Evolutionary conservation across 768 basidiomycete species (phyloP).

Genomic region (Panaeolus papilionaceus): DNA sequence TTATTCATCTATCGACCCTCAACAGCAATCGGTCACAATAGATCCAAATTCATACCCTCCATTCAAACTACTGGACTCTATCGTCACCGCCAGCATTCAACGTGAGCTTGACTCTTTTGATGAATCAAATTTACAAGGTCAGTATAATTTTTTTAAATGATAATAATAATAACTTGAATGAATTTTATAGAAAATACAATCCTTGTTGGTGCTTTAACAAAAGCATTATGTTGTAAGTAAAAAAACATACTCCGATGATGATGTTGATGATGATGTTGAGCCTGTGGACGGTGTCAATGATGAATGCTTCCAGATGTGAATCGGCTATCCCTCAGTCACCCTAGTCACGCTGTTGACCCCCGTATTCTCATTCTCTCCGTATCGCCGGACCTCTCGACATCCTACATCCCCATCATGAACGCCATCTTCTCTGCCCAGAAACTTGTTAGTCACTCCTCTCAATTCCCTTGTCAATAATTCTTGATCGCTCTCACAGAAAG

Average conservation of each 20-base stretch:
- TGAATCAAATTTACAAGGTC: slow-evolving; percentile 45
- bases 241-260: not conserved
- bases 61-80: slow-evolving; percentile 78
- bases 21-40: slow-evolving; percentile 43
- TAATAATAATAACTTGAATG: not conserved
- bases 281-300: not conserved
- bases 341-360: slow-evolving; percentile 40
- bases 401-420: slow-evolving; percentile 99
- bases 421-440: slow-evolving; percentile 99
- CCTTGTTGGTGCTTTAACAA: slow-evolving; percentile 90
- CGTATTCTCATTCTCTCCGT: slow-evolving; percentile 80
- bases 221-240: slow-evolving; percentile 85
- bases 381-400: slow-evolving; percentile 86
- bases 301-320: slow-evolving; percentile 44
- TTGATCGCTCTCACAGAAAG: slow-evolving; percentile 65
- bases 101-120: slow-evolving; percentile 61
- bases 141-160: slow-evolving; percentile 25
- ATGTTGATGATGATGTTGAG: slow-evolving; percentile 11
- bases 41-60: slow-evolving; percentile 87
- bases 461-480: slow-evolving; percentile 8
- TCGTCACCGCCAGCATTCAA: slow-evolving; percentile 65
- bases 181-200: slow-evolving; percentile 35
- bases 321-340: slow-evolving; percentile 36
- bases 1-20: slow-evolving; percentile 68
- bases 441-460: slow-evolving; percentile 59